Evolutionary conservation across 2,329 filamentous ascomycete genomes (phyloP), one percentile per base, ranked within the genome.

Genomic region (Monilinia laxa): DNA sequence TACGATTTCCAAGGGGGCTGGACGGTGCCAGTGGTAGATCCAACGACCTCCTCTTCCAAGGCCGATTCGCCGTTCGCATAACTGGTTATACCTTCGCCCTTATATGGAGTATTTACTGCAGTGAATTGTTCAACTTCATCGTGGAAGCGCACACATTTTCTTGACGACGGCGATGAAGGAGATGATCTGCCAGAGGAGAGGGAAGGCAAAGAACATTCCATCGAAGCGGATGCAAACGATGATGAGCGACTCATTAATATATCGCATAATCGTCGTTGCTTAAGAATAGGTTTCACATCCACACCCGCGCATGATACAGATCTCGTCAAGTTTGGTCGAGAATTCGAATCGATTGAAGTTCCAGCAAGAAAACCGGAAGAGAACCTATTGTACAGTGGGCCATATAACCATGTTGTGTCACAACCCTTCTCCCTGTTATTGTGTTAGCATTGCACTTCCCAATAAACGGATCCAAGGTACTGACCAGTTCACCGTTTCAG

Each of bases 401-500:
- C 95, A 75, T 98, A 99, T 0, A 99, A 83, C 95, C 94, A 99
- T 56, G 94, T 97, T 42, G 97, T 93, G 78, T 99, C 94, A 77
- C 91, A 95, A 74, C 98, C 95, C 77, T 98, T 99, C 68, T 97
- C 83, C 93, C 93, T 97, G 74, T 23, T 68, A 45, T 57, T 20
- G 52, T 54, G 74, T 81, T 73, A 80, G 75, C 42, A 58, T 25
- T 53, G 7, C 45, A 62, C 23, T n/a, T 25, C 20, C 25, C 52
- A 51, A 56, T 16, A 12, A 31, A 25, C 58, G 16, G n/a, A 28
- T 38, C 12, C 6, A 25, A 23, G 16, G 52, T 25, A 82, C 87
- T 74, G 79, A 96, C 94, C 95, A 99, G 79, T 98, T 97, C 66
- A 99, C 82, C 2, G 90, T 91, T 78, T 97, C 93, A 3, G 95